phyloP scores from a whole-genome alignment of 2,329 filamentous ascomycete species.

The Cladorrhinum sp. region DNA sequence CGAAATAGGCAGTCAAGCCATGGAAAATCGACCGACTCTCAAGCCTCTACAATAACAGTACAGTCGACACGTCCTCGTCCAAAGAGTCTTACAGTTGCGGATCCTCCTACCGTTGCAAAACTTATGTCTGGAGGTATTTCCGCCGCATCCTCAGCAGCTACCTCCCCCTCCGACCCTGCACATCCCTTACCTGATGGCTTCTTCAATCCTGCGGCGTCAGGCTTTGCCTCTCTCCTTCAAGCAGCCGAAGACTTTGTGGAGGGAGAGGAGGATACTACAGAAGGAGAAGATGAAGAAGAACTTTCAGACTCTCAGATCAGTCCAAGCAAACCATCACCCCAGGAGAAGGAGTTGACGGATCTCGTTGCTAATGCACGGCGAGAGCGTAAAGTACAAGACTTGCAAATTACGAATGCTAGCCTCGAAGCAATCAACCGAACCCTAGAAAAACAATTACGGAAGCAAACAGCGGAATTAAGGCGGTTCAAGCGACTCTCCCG shows the following conservation, averaged over 20 bases:
- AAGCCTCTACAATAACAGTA: slow-evolving; percentile 26
- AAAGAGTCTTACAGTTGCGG: slow-evolving; percentile 35
- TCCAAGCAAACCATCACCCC: slow-evolving; percentile 53
- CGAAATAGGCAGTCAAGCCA: slow-evolving; percentile 31
- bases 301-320: slow-evolving; percentile 42
- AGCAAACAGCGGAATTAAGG: slow-evolving; percentile 84
- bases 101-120: slow-evolving; percentile 37
- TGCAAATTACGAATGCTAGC: slow-evolving; percentile 95
- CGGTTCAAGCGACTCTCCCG: slow-evolving; percentile 83
- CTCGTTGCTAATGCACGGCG: slow-evolving; percentile 82
- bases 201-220: slow-evolving; percentile 20
- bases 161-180: slow-evolving; percentile 37
- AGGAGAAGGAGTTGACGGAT: slow-evolving; percentile 65
- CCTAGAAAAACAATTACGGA: slow-evolving; percentile 84
- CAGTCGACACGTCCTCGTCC: slow-evolving; percentile 38
- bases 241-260: slow-evolving; percentile 50
- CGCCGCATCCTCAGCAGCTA: slow-evolving; percentile 34
- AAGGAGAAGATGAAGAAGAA: slow-evolving; percentile 21
- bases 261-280: not conserved
- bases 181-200: slow-evolving; percentile 35
- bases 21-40: slow-evolving; percentile 42
- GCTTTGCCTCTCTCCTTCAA: slow-evolving; percentile 56
- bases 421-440: slow-evolving; percentile 93
- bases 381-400: slow-evolving; percentile 90
- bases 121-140: slow-evolving; percentile 34